These are phyloP conservation scores for Mortierella sp. DNA, from an alignment of 371 early-diverging fungal species.

Conservation along the genomic window DNA sequence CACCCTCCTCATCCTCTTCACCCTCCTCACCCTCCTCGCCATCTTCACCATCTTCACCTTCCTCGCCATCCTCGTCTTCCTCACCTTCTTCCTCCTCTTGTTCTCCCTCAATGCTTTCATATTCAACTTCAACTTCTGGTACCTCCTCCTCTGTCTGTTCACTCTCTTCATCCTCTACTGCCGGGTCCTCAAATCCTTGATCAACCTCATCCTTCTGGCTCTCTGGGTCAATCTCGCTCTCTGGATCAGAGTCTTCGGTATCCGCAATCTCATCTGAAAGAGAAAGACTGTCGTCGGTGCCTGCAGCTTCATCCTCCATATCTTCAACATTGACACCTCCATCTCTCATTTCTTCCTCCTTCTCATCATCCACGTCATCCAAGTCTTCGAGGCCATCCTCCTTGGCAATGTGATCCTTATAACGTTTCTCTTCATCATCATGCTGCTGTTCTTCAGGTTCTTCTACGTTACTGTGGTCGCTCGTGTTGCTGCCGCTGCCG, in stretches of 20 bases:
- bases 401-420: conserved; percentile 12
- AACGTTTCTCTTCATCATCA: conserved; percentile 8
- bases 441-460: background rate
- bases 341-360: conserved; percentile 22
- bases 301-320: conserved; percentile 25
- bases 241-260: background rate
- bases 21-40: conserved; percentile 24
- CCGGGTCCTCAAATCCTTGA: conserved; percentile 31
- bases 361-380: conserved; percentile 6
- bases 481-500: too few species aligned
- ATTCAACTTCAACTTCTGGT: conserved; percentile 42
- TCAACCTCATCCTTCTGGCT: conserved; percentile 11
- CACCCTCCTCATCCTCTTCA: conserved; percentile 16
- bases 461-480: background rate
- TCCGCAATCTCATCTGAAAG: background rate
- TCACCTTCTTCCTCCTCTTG: conserved; percentile 10
- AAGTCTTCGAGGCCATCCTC: conserved; percentile 14
- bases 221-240: background rate
- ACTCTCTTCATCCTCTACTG: conserved; percentile 28
- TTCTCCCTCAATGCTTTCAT: conserved; percentile 17
- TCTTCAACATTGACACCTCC: conserved; percentile 3
- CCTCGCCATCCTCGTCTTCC: conserved; percentile 16
- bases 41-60: conserved; percentile 2
- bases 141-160: conserved; percentile 22
- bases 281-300: conserved; percentile 12